A percentile compares a stretch with the other conserved stretches of the same genome.
Conservation (phyloP, 1,139 yeast species). For the Taiozyma sp. region DNA sequence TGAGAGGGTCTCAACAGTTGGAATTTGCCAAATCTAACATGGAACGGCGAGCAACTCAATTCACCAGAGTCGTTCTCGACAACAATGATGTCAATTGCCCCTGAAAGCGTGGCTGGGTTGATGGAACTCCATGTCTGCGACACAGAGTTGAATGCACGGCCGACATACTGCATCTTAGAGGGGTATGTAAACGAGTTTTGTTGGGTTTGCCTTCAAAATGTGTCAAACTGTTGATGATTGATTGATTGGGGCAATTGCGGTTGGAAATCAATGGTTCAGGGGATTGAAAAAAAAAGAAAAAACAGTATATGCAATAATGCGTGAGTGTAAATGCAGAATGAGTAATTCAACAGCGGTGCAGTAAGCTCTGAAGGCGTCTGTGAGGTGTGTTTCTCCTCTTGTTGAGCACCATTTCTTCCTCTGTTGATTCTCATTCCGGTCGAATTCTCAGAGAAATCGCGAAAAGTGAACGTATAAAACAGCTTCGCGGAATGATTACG, state of each 20-base stretch:
- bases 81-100: slow-evolving; percentile 96
- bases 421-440: background rate
- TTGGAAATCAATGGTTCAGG: background rate
- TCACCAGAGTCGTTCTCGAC: slow-evolving; percentile 88
- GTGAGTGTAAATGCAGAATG: background rate
- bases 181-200: background rate
- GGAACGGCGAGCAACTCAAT: slow-evolving; percentile 92
- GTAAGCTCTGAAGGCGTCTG: background rate
- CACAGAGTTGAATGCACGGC: slow-evolving; percentile 89
- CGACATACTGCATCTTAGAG: slow-evolving; percentile 82
- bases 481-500: background rate
- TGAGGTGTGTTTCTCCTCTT: background rate
- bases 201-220: background rate
- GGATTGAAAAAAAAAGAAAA: too few species aligned
- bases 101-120: slow-evolving; percentile 93
- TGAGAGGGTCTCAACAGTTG: slow-evolving; percentile 93
- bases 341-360: background rate
- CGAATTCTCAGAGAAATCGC: background rate
- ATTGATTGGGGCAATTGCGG: background rate
- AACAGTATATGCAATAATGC: background rate
- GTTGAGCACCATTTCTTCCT: background rate
- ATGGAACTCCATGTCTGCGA: slow-evolving; percentile 97
- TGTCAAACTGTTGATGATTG: background rate
- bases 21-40: slow-evolving; percentile 91
- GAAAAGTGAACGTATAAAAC: background rate